Percentiles rank a stretch among this genome's conserved stretches.
phyloP scores from a whole-genome alignment of 2,329 filamentous ascomycete genomes.

The Westerdykella ornata region DNA sequence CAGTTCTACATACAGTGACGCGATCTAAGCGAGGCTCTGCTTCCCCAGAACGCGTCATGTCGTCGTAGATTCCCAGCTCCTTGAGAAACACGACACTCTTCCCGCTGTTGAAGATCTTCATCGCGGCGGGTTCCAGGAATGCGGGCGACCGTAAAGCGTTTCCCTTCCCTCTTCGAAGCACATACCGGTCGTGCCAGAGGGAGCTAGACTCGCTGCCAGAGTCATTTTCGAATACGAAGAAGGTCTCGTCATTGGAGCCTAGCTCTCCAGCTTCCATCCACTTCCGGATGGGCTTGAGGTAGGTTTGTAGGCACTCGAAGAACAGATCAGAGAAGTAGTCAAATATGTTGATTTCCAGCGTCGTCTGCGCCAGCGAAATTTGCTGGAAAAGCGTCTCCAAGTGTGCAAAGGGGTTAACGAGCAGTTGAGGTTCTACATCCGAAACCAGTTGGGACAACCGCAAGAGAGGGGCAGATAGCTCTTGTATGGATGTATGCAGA shows the following conservation, averaged over 20 bases:
- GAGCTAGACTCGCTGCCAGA: slow-evolving; percentile 54
- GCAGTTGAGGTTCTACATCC: slow-evolving; percentile 44
- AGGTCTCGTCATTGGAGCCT: slow-evolving; percentile 57
- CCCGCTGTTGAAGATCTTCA: slow-evolving; percentile 75
- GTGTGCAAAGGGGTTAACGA: slow-evolving; percentile 57
- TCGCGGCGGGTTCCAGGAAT: slow-evolving; percentile 64
- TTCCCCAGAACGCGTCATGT: slow-evolving; percentile 8
- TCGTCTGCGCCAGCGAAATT: slow-evolving; percentile 62
- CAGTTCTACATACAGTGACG: slow-evolving; percentile 47
- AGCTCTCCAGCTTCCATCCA: slow-evolving; percentile 83
- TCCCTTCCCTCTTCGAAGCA: slow-evolving; percentile 55
- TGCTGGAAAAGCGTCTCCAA: slow-evolving; percentile 72
- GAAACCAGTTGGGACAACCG: slow-evolving; percentile 57
- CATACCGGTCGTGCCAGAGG: slow-evolving; percentile 71
- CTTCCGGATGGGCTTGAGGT: slow-evolving; percentile 67
- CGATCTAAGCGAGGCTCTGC: slow-evolving; percentile 47
- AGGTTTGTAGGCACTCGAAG: slow-evolving; percentile 73
- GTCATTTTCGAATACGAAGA: slow-evolving; percentile 63
- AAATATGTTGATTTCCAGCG: slow-evolving; percentile 58
- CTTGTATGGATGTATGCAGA: slow-evolving; percentile 53
- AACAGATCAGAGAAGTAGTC: slow-evolving; percentile 62
- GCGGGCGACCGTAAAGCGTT: slow-evolving; percentile 61
- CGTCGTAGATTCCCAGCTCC: slow-evolving; percentile 53
- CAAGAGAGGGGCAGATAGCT: slow-evolving; percentile 50
- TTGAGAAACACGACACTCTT: slow-evolving; percentile 84